Base-by-base conservation (phyloP, 2,329 filamentous ascomycete genomes). In the Fonsecaea erecta region DNA sequence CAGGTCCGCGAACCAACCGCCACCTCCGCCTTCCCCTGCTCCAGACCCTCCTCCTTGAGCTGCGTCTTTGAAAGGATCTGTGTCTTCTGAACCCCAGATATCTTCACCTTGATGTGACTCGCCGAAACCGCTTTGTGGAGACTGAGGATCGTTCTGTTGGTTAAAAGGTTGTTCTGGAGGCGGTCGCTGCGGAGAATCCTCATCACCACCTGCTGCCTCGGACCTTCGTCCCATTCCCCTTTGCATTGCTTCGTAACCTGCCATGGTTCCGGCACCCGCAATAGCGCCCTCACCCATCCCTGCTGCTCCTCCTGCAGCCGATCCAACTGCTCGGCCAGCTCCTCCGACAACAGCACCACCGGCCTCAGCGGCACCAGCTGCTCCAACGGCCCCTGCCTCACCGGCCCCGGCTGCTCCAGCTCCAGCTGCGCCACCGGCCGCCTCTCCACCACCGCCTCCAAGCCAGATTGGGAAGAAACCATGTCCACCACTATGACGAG, bases 241-340 rank as follows among this genome's bases (percentile, higher is more conserved):
- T 66, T 85, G 83, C 84, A 88, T 86, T 3, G 86, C 85, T 73
- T 88, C 87, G 70, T 87, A 87, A 3, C 85, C 86, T 35, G 85
- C 86, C 78, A 88, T 83, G 1, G 84, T 82, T 6, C 85, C 86
- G 5, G 85, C 86, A 4, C 85, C 83, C 30, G 79, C 80, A 14
- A 71, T 71, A 40, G 75, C 80, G 16, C 82, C 80, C 62, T 82
- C 81, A 37, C 77, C 78, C 54, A 74, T 73, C 46, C 70, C 74
- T 7, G 64, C 56, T 52, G 62, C 65, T 63, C 61, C 64, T 58
- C 66, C 69, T 28, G 68, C 53, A 21, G 61, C 64, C 11, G 68
- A 71, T 18, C 70, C 71, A 46, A 72, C 74, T 81, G 65, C 63
- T 59, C 62, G 61, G 37, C 69, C 68, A 21, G 62, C 61, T 43